Evolutionary conservation across 495 filamentous ascomycete genomes (phyloP).

Genomic region (Xylaria castorea): DNA sequence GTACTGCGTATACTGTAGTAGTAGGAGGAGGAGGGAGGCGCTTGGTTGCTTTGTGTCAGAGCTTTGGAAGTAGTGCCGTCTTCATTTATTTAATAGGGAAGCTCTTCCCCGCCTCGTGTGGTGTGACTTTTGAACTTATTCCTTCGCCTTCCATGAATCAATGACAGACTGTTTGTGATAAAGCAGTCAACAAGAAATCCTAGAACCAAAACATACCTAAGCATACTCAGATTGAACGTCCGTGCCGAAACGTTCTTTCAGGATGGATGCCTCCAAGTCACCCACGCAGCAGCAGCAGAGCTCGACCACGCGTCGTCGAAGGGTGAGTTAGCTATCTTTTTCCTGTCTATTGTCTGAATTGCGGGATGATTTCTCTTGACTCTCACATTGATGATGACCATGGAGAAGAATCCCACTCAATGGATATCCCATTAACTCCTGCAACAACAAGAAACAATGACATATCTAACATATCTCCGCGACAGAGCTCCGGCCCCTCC

Average conservation of each 20-base stretch:
- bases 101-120: constrained; percentile 20
- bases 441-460: background rate
- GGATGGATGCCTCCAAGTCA: constrained; percentile 37
- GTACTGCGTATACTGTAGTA: no score
- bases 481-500: constrained; percentile 45
- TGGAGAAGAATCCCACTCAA: background rate
- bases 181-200: constrained; percentile 4
- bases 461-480: background rate
- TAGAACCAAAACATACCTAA: background rate
- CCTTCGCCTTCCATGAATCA: background rate
- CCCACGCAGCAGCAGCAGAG: constrained; percentile 13
- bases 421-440: background rate
- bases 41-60: background rate
- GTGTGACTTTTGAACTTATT: background rate
- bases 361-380: background rate
- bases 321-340: constrained; percentile 29
- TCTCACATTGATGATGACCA: background rate
- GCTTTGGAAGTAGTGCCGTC: background rate
- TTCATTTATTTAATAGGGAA: constrained; percentile 19
- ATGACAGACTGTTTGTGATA: constrained; percentile 10
- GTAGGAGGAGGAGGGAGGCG: no score
- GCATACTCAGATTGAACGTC: constrained; percentile 3
- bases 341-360: background rate
- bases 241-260: constrained; percentile 16
- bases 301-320: constrained; percentile 33